phyloP scores from a whole-genome alignment of 2,329 filamentous ascomycete genomes.

The Camptophora hylomeconis region DNA sequence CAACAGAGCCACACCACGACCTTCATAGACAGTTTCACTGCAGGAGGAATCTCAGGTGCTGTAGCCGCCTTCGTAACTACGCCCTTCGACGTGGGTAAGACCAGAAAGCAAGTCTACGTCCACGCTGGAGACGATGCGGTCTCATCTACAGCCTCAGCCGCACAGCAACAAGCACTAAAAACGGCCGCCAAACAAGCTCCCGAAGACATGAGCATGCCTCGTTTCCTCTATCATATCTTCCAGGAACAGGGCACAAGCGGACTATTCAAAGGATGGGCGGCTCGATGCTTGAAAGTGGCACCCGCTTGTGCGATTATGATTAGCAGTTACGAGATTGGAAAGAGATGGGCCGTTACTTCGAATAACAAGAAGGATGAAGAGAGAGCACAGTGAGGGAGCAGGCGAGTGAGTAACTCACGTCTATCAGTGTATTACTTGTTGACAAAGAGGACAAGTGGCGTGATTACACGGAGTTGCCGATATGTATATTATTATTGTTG shows the following conservation, averaged over 20 bases:
- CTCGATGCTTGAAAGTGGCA: slow-evolving; percentile 83
- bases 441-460: no score
- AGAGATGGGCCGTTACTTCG: slow-evolving; percentile 66
- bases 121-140: slow-evolving; percentile 37
- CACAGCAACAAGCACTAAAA: slow-evolving; percentile 7
- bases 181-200: slow-evolving; percentile 32
- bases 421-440: no score
- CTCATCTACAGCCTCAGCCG: slow-evolving; percentile 12
- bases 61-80: slow-evolving; percentile 81
- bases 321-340: slow-evolving; percentile 91
- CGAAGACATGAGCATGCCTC: slow-evolving; percentile 65
- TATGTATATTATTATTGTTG: no score
- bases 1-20: slow-evolving; percentile 64
- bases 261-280: slow-evolving; percentile 83
- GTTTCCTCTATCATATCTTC: slow-evolving; percentile 84
- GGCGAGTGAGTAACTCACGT: slow-evolving; percentile 3
- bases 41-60: slow-evolving; percentile 70
- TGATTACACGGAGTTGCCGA: no score
- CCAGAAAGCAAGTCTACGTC: slow-evolving; percentile 71
- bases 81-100: slow-evolving; percentile 96
- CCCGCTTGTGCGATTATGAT: slow-evolving; percentile 99
- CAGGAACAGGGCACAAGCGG: slow-evolving; percentile 67
- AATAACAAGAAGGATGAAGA: slow-evolving; percentile 44
- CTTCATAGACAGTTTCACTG: slow-evolving; percentile 77
- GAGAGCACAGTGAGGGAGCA: no score